Percentiles rank a stretch among this genome's conserved stretches.
Conservation (phyloP, 495 filamentous ascomycete species). For the Geoglossum glabrum region DNA sequence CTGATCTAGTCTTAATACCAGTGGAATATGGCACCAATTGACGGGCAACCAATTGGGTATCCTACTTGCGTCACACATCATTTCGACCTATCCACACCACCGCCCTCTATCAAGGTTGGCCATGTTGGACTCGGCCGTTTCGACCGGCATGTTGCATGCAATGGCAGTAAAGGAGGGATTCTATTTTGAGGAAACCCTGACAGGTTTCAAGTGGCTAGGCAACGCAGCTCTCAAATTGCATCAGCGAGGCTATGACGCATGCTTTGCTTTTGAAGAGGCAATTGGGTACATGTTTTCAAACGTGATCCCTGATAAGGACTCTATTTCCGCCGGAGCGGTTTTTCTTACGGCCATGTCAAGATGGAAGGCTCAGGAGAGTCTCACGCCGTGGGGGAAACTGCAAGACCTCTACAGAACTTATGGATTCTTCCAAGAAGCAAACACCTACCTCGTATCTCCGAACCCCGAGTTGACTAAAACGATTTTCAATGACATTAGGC, state of each 20-base stretch:
- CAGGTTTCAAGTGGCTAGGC: conserved; percentile 58
- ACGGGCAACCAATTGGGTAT: conserved; percentile 52
- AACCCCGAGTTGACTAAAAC: conserved; percentile 27
- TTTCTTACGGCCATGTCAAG: conserved; percentile 37
- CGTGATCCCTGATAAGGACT: conserved; percentile 51
- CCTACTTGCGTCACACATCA: conserved; percentile 36
- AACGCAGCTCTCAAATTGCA: conserved; percentile 17
- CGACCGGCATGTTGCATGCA: conserved; percentile 39
- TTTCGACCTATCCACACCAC: conserved; percentile 23
- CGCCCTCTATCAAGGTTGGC: conserved; percentile 21
- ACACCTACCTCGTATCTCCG: conserved; percentile 47
- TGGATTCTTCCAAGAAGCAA: conserved; percentile 45
- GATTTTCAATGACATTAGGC: conserved; percentile 36
- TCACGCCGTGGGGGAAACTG: conserved; percentile 38
- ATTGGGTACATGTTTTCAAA: conserved; percentile 54
- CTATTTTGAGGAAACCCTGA: conserved; percentile 42
- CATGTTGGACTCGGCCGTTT: conserved; percentile 45
- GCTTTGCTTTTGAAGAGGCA: conserved; percentile 53
- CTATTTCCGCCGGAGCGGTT: conserved; percentile 42
- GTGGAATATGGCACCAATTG: conserved; percentile 37
- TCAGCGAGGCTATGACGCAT: conserved; percentile 24
- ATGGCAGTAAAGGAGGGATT: conserved; percentile 38
- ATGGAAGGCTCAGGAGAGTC: conserved; percentile 27
- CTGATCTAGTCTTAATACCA: background rate
- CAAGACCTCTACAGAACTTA: conserved; percentile 38